phyloP scores from a whole-genome alignment of 768 basidiomycete genomes.

The Boletus vinaceobasis region DNA sequence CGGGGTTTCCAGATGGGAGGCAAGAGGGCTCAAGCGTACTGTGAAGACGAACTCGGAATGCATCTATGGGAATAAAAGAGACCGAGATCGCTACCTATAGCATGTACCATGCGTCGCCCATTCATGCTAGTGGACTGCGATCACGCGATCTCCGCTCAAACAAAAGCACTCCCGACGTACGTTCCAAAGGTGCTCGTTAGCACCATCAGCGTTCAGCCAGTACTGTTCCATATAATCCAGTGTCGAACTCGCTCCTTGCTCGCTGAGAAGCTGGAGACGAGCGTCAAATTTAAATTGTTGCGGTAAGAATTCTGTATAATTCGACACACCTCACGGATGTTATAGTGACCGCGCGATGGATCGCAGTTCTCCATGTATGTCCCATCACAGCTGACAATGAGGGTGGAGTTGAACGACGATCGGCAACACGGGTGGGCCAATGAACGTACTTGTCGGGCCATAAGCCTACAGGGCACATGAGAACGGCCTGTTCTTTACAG shows the following conservation, averaged over 20 bases:
- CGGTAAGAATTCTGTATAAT: not conserved
- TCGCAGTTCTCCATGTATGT: slow-evolving; percentile 37
- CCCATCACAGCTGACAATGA: slow-evolving; percentile 50
- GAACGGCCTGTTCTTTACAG: not conserved
- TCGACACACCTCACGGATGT: slow-evolving; percentile 38
- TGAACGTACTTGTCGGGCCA: slow-evolving; percentile 60
- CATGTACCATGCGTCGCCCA: slow-evolving; percentile 68
- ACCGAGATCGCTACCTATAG: slow-evolving; percentile 22
- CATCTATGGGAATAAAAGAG: not conserved
- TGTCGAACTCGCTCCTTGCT: slow-evolving; percentile 55
- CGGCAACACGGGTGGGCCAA: not conserved
- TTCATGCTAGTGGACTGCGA: slow-evolving; percentile 47
- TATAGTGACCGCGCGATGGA: slow-evolving; percentile 39
- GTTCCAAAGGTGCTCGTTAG: slow-evolving; percentile 70
- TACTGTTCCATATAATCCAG: slow-evolving; percentile 57
- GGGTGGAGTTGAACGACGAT: not conserved
- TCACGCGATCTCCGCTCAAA: not conserved
- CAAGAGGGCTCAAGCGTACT: slow-evolving; percentile 60
- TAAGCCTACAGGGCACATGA: slow-evolving; percentile 41
- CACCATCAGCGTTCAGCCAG: slow-evolving; percentile 62
- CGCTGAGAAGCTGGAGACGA: slow-evolving; percentile 44
- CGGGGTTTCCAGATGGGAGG: slow-evolving; percentile 52
- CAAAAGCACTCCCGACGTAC: slow-evolving; percentile 31
- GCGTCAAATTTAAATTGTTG: not conserved
- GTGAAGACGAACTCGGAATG: not conserved